Evolutionary conservation across 129 eudicot genomes (phyloP), one percentile per base, ranked within the genome.

Genomic region (Artemisia tridentata): DNA sequence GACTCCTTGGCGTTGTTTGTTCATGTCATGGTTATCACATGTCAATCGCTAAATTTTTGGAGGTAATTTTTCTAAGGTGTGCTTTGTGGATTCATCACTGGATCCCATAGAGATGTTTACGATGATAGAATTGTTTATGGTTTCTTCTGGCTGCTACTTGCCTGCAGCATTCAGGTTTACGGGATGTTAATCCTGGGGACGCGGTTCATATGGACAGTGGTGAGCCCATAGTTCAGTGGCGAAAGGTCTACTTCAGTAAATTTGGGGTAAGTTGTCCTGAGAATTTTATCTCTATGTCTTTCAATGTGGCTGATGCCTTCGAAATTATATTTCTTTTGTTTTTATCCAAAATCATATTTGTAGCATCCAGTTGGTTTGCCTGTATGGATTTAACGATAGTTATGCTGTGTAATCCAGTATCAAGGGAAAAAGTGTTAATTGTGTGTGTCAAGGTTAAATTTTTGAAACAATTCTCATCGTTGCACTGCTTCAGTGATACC

Each of bases 111-210:
- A 65, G 67, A 73, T 66, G 57, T 7, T 74, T 53, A 55, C 14
- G 29, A 12, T 14, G 17, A 45, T 66, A 47, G 27, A 52, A 34
- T 14, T 2, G 14, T 19, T 49, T 7, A 19, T 54, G 41, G 34
- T 72, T 51, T 34, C n/a, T 56, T 64, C 62, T 62, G 59, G 15
- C 14, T 58, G 66, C 75, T 59, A 34, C 63, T 29, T 20, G 55
- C 72, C 38, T 72, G 74, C 96, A 88, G 96, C 96, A 88, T 88
- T 84, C 96, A 63, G 96, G 96, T 78, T 71, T 82, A 61, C 75
- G 52, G 66, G 77, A 81, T 84, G 78, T 81, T 43, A 84, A 85
- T 57, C 89, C 96, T 20, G 96, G 91, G 55, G 79, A 71, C 78
- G 89, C 85, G 63, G 85, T 88, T 62, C 86, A 78, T 58, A 75